A percentile compares a stretch with the other conserved stretches of the same genome.
These are phyloP conservation scores for Polysphondylium violaceum DNA, from an alignment of 78 protist species.

Conservation along the genomic window DNA sequence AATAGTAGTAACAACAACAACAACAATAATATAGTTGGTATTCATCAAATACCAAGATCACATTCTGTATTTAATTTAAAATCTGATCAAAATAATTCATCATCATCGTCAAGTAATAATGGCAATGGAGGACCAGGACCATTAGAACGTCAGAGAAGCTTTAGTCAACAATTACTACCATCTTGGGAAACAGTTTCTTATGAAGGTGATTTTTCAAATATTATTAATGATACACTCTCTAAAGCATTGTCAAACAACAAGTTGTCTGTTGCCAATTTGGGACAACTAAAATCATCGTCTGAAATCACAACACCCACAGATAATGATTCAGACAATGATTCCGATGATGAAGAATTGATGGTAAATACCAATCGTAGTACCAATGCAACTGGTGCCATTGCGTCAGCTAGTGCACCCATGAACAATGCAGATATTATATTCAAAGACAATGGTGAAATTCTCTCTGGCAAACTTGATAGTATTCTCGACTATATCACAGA, in stretches of 20 bases:
- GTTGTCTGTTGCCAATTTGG: background rate
- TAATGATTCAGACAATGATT: background rate
- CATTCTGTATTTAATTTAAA: too few species aligned
- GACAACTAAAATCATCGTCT: background rate
- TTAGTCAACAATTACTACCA: slow-evolving; percentile 31
- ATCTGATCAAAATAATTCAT: too few species aligned
- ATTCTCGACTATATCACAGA: slow-evolving; percentile 46
- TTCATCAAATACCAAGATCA: too few species aligned
- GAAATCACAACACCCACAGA: background rate
- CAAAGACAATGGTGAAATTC: slow-evolving; percentile 9
- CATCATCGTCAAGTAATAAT: too few species aligned
- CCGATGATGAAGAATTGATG: background rate
- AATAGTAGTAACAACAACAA: too few species aligned
- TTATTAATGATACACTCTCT: slow-evolving; percentile 11
- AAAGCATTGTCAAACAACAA: slow-evolving; percentile 12
- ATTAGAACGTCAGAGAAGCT: slow-evolving; percentile 16
- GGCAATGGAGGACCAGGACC: too few species aligned
- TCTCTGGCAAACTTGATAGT: slow-evolving; percentile 21
- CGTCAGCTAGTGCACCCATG: background rate
- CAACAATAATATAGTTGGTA: too few species aligned
- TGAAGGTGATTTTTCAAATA: slow-evolving; percentile 20
- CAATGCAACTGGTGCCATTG: background rate
- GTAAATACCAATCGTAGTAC: background rate
- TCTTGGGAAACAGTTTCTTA: slow-evolving; percentile 26
- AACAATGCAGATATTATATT: background rate